These are phyloP conservation scores for Mortierella polycephala DNA, from an alignment of 371 early-diverging fungal genomes.

Conservation along the genomic window DNA sequence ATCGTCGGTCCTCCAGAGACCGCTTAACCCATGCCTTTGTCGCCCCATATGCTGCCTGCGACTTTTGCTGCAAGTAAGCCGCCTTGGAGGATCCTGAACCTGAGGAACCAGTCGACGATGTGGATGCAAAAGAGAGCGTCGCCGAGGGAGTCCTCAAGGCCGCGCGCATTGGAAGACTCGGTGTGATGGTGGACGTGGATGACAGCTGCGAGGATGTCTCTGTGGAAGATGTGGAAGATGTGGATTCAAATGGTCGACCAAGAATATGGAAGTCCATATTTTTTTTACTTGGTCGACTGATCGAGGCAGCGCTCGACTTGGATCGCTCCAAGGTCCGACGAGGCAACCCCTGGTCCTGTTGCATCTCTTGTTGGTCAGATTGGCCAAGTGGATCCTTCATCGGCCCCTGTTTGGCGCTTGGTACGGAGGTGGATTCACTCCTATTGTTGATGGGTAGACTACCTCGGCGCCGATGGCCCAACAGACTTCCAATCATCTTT, in stretches of 20 bases:
- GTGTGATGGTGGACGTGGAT: background rate
- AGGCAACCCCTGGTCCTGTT: background rate
- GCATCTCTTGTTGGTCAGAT: background rate
- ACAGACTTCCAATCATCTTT: background rate
- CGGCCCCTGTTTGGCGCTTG: background rate
- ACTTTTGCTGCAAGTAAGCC: conserved; percentile 26
- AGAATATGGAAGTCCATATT: conserved; percentile 20
- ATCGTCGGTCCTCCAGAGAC: conserved; percentile 37
- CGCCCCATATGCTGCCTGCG: conserved; percentile 40
- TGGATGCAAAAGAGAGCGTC: conserved; percentile 2
- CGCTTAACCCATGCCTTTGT: conserved; percentile 53
- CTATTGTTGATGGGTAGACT: conserved; percentile 9
- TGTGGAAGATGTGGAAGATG: background rate
- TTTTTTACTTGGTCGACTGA: background rate
- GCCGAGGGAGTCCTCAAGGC: conserved; percentile 1
- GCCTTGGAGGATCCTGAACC: conserved; percentile 6
- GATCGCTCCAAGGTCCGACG: conserved; percentile 14
- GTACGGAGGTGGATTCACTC: background rate
- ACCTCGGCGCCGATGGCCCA: conserved; percentile 20
- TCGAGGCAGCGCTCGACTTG: background rate
- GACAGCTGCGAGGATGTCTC: background rate
- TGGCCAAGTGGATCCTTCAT: background rate
- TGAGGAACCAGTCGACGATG: conserved; percentile 1
- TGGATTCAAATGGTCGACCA: conserved; percentile 20
- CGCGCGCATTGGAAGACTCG: background rate